These are phyloP conservation scores for Phaffia tasmanica DNA, from an alignment of 768 basidiomycete genomes.

Conservation along the genomic window DNA sequence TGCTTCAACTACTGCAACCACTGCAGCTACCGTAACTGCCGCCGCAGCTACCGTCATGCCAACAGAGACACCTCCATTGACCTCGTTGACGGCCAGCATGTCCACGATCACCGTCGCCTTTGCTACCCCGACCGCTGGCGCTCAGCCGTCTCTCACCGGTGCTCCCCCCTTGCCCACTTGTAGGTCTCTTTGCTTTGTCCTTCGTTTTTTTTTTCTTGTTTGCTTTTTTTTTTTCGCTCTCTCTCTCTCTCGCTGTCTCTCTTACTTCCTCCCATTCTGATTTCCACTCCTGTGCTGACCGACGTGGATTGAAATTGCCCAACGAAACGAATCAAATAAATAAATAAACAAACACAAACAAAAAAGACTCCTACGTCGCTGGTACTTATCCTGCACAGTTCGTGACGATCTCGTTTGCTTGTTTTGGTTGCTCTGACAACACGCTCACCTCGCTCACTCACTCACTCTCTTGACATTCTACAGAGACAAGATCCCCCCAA, in stretches of 20 bases:
- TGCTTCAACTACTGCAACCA: background rate
- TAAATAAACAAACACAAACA: slow-evolving; percentile 34
- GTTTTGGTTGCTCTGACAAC: too few relatives aligned
- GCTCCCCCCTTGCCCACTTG: slow-evolving; percentile 1
- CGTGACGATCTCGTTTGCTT: too few relatives aligned
- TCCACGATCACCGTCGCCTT: slow-evolving; percentile 2
- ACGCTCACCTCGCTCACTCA: too few relatives aligned
- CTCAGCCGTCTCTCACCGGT: background rate
- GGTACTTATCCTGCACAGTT: slow-evolving; percentile 35
- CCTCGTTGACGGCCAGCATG: background rate
- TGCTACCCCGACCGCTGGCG: slow-evolving; percentile 5
- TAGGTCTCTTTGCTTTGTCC: background rate
- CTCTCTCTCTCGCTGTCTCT: background rate
- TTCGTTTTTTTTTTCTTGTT: background rate
- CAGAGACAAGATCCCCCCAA: too few relatives aligned
- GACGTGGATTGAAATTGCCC: slow-evolving; percentile 32
- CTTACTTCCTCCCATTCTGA: background rate
- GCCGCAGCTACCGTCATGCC: background rate
- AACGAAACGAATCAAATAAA: slow-evolving; percentile 33
- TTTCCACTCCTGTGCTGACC: background rate
- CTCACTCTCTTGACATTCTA: too few relatives aligned
- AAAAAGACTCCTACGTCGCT: slow-evolving; percentile 16
- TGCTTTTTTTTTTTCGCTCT: background rate
- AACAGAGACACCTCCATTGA: background rate
- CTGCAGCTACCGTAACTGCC: background rate